Conservation (phyloP, 768 basidiomycete species). For the Cytidiella melzeri region DNA sequence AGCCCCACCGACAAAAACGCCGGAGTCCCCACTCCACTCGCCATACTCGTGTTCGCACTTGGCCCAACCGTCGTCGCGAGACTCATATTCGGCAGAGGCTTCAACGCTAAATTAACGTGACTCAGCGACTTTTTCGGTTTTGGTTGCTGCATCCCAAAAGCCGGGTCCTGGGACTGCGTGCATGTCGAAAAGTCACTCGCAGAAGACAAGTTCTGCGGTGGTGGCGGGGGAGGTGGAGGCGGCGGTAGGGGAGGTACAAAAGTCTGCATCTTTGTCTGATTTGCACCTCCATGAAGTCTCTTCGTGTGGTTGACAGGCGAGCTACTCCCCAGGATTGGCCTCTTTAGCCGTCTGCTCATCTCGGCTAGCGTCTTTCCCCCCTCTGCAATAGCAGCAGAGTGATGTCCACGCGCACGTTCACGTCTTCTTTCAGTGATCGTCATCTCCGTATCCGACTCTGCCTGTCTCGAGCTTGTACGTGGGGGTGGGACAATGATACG, state of each 20-base stretch:
- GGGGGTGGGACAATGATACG: neutral
- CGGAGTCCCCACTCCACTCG: conserved; percentile 14
- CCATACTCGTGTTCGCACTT: conserved; percentile 20
- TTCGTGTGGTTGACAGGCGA: no score
- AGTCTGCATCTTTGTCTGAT: no score
- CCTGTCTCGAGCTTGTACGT: neutral
- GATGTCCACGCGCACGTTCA: no score
- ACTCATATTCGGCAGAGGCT: conserved; percentile 20
- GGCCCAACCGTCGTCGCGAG: conserved; percentile 16
- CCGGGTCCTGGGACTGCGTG: no score
- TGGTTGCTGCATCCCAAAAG: neutral
- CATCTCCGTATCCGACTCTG: conserved; percentile 8
- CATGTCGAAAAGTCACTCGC: neutral
- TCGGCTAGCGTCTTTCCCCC: neutral
- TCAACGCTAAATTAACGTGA: conserved; percentile 22
- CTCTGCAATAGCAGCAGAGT: no score
- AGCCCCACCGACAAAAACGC: conserved; percentile 5
- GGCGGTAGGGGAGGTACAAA: neutral
- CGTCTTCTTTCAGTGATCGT: neutral
- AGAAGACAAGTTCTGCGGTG: neutral
- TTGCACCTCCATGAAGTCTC: no score
- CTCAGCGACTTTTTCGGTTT: conserved; percentile 22
- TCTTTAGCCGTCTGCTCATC: neutral
- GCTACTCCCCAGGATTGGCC: no score
- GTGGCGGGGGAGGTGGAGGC: neutral